These are phyloP conservation scores for Wickerhamiella dianesei DNA, from an alignment of 805 yeast genomes.

Conservation along the genomic window DNA sequence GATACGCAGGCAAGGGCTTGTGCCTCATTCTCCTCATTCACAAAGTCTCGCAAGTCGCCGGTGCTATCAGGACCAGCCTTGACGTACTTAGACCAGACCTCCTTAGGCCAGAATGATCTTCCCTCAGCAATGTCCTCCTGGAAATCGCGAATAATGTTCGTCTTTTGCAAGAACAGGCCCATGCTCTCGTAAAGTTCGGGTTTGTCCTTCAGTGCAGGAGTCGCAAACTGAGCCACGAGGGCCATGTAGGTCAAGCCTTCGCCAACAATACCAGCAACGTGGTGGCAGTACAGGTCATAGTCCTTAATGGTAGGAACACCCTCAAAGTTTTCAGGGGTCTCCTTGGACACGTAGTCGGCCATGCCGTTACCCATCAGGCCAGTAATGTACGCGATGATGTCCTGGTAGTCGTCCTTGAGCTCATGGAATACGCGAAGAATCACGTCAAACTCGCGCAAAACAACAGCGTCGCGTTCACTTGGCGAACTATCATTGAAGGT, in stretches of 20 bases:
- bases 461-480: conserved; percentile 68
- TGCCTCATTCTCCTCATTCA: conserved; percentile 29
- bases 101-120: conserved; percentile 91
- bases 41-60: conserved; percentile 13
- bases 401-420: conserved; percentile 63
- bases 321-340: conserved; percentile 51
- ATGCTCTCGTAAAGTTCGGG: conserved; percentile 59
- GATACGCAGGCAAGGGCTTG: conserved; percentile 65
- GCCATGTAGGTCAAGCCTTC: conserved; percentile 83
- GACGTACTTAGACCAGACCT: conserved; percentile 81
- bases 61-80: conserved; percentile 43
- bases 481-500: conserved; percentile 59
- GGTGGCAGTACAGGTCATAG: conserved; percentile 85
- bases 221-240: conserved; percentile 60
- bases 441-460: conserved; percentile 62
- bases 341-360: conserved; percentile 82
- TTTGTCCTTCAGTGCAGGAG: conserved; percentile 37
- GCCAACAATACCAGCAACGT: conserved; percentile 96
- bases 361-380: conserved; percentile 90
- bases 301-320: conserved; percentile 72
- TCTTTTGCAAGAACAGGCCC: conserved; percentile 93
- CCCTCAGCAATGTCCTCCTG: conserved; percentile 85
- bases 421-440: conserved; percentile 59
- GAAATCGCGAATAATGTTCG: conserved; percentile 91
- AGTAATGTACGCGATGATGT: conserved; percentile 64